Evolutionary conservation across 192 early-diverging fungal species (phyloP).

Genomic region (Backusella westeae): DNA sequence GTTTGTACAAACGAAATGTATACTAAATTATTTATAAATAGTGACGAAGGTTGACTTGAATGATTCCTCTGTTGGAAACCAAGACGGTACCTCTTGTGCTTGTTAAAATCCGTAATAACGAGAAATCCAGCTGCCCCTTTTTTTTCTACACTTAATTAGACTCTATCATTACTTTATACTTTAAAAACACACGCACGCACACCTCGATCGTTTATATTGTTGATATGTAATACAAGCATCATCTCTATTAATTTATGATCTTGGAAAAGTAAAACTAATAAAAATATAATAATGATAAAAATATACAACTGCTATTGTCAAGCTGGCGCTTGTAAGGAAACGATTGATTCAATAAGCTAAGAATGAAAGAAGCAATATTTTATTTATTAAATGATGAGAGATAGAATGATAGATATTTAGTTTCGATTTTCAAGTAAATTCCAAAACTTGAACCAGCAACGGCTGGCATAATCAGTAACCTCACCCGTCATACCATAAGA

Average conservation of each 20-base stretch:
- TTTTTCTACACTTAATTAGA: neutral
- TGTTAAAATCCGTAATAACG: constrained; percentile 10
- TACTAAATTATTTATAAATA: neutral
- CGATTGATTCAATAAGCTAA: too few species aligned
- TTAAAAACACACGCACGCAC: too few species aligned
- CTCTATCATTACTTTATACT: neutral
- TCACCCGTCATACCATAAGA: constrained; percentile 82
- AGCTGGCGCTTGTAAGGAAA: neutral
- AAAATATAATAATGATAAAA: neutral
- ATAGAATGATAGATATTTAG: neutral
- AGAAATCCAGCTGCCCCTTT: neutral
- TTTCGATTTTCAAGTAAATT: constrained; percentile 65
- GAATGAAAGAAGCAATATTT: too few species aligned
- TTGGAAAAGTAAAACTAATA: too few species aligned
- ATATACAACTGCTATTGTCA: neutral
- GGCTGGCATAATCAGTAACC: constrained; percentile 49
- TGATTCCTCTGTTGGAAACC: constrained; percentile 16
- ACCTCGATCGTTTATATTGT: too few species aligned
- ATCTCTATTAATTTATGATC: too few species aligned
- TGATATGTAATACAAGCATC: too few species aligned
- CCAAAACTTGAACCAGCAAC: constrained; percentile 77
- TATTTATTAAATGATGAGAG: neutral
- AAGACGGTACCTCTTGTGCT: constrained; percentile 25
- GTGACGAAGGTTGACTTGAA: constrained; percentile 37
- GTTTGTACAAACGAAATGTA: neutral